Conservation (phyloP, 495 filamentous ascomycete species). For the Aspergillus wentii region DNA sequence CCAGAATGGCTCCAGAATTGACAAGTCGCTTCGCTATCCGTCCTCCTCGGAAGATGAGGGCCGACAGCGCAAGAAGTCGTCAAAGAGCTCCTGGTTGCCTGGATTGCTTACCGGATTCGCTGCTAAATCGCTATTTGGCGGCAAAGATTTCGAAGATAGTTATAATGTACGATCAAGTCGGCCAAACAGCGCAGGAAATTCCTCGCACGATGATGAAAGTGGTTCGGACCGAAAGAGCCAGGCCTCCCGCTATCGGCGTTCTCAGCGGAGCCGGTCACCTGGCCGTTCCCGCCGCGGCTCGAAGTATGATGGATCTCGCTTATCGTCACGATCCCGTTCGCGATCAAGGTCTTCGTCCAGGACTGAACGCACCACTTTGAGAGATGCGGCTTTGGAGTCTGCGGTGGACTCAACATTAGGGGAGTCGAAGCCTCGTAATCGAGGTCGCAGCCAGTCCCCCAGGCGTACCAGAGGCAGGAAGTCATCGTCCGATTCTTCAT, state of each 20-base stretch:
- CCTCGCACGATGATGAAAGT: slow-evolving; percentile 32
- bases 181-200: slow-evolving; percentile 21
- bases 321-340: slow-evolving; percentile 33
- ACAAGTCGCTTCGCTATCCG: slow-evolving; percentile 54
- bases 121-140: slow-evolving; percentile 48
- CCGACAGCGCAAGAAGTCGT: slow-evolving; percentile 38
- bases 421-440: slow-evolving; percentile 18
- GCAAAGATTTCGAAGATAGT: slow-evolving; percentile 54
- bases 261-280: slow-evolving; percentile 26
- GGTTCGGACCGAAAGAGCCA: slow-evolving; percentile 38
- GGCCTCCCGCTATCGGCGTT: slow-evolving; percentile 33
- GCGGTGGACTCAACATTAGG: slow-evolving; percentile 37
- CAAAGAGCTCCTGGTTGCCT: slow-evolving; percentile 46
- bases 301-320: slow-evolving; percentile 8
- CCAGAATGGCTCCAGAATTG: slow-evolving; percentile 43
- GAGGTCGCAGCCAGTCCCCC: slow-evolving; percentile 26
- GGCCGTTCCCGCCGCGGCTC: slow-evolving; percentile 24
- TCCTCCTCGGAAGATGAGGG: slow-evolving; percentile 52
- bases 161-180: slow-evolving; percentile 52
- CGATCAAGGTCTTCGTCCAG: slow-evolving; percentile 41
- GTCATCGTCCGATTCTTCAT: slow-evolving; percentile 32
- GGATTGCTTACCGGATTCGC: slow-evolving; percentile 51
- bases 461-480: slow-evolving; percentile 24
- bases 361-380: slow-evolving; percentile 33
- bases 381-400: slow-evolving; percentile 41